phyloP scores from a whole-genome alignment of 2,329 filamentous ascomycete species.

The Cladosporium sp. region DNA sequence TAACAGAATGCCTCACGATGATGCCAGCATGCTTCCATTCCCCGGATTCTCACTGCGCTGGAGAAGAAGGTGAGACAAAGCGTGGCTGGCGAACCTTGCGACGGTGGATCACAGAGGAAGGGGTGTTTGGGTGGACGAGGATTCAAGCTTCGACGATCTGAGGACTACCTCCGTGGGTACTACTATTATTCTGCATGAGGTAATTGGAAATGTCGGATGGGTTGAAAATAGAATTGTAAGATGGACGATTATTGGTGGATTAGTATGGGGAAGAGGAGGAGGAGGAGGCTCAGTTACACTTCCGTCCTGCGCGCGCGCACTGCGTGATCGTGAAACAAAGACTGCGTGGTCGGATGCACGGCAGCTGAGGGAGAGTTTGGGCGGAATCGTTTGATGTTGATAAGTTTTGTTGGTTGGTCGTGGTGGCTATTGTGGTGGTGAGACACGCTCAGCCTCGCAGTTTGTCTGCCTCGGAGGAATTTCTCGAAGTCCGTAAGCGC shows the following conservation, averaged over 20 bases:
- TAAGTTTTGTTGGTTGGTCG: background rate
- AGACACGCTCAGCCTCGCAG: background rate
- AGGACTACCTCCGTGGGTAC: slow-evolving; percentile 1
- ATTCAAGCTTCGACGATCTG: background rate
- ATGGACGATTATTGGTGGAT: background rate
- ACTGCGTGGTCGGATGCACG: background rate
- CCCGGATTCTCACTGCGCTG: background rate
- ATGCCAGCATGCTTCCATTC: background rate
- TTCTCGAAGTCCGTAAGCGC: background rate
- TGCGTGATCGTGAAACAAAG: background rate
- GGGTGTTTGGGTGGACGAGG: too few species aligned
- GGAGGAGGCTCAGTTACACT: background rate
- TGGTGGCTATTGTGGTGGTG: background rate
- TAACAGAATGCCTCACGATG: background rate
- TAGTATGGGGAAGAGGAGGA: background rate
- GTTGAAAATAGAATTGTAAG: background rate
- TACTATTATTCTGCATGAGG: background rate
- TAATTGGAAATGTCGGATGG: background rate
- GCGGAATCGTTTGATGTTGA: background rate
- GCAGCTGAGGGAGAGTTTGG: background rate
- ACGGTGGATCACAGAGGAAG: background rate
- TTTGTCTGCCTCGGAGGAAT: background rate
- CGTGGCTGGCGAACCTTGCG: background rate
- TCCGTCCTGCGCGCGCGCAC: background rate
- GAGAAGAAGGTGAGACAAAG: background rate